A percentile compares a stretch with the other conserved stretches of the same genome.
Evolutionary conservation across 768 basidiomycete genomes (phyloP).

Genomic region (Boletus pseudopeckii): DNA sequence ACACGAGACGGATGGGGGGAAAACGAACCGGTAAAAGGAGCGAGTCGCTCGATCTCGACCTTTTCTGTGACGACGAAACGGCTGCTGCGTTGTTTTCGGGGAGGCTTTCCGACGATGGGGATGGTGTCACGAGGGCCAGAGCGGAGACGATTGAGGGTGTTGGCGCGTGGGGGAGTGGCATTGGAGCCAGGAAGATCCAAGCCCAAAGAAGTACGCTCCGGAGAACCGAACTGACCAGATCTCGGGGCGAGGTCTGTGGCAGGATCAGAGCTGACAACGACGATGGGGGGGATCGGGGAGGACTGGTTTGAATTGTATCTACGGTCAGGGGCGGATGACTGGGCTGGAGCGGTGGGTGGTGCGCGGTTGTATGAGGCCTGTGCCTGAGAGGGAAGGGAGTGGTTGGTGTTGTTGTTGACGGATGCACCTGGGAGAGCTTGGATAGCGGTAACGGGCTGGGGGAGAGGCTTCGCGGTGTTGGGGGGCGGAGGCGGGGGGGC

Average conservation of each 20-base stretch:
- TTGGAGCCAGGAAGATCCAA: constrained; percentile 44
- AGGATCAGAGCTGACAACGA: constrained; percentile 78
- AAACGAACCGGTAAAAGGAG: constrained; percentile 74
- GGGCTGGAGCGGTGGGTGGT: constrained; percentile 38
- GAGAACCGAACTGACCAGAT: constrained; percentile 38
- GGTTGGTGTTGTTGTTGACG: constrained; percentile 36
- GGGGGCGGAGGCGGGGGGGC: constrained; percentile 59
- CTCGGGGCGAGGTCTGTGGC: constrained; percentile 46
- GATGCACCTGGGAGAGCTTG: constrained; percentile 35
- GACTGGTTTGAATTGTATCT: constrained; percentile 44
- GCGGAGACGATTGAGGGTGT: constrained; percentile 69
- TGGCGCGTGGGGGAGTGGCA: constrained; percentile 62
- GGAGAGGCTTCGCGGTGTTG: constrained; percentile 63
- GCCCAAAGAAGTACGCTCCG: constrained; percentile 47
- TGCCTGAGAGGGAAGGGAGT: constrained; percentile 40
- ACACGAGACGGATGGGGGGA: constrained; percentile 8
- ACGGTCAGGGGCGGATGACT: constrained; percentile 51
- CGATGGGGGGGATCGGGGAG: constrained; percentile 72
- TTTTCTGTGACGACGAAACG: constrained; percentile 95
- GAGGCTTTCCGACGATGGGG: constrained; percentile 92
- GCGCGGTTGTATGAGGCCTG: constrained; percentile 41
- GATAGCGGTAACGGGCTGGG: constrained; percentile 44
- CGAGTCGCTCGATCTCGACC: constrained; percentile 93
- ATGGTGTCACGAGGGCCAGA: constrained; percentile 93
- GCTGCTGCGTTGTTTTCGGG: constrained; percentile 95